phyloP scores from a whole-genome alignment of 2,329 filamentous ascomycete species.

The Pseudofabraea citricarpa region DNA sequence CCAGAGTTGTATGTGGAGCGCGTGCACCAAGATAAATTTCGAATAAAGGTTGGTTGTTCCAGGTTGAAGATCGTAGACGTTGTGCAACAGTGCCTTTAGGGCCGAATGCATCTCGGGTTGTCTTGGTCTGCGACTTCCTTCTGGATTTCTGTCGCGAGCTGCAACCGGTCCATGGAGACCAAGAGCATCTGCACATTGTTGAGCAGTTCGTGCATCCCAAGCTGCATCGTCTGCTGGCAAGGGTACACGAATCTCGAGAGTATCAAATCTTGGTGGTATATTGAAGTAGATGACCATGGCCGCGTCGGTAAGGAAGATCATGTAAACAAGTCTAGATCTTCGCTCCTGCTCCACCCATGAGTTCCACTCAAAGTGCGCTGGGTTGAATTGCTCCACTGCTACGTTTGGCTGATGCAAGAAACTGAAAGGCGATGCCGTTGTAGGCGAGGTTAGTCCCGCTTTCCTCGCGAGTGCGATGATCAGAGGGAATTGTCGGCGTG shows the following conservation, averaged over 20 bases:
- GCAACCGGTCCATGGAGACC: constrained; percentile 55
- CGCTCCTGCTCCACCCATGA: constrained; percentile 69
- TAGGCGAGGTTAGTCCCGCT: constrained; percentile 50
- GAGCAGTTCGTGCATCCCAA: constrained; percentile 60
- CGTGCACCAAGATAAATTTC: constrained; percentile 71
- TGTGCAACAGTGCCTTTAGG: constrained; percentile 55
- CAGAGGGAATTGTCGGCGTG: constrained; percentile 52
- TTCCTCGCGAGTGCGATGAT: constrained; percentile 53
- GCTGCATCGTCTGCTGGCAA: constrained; percentile 68
- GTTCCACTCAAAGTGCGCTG: constrained; percentile 57
- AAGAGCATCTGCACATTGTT: constrained; percentile 60
- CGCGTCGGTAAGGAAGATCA: constrained; percentile 59
- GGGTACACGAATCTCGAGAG: constrained; percentile 60
- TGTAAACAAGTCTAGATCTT: constrained; percentile 59
- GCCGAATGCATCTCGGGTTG: constrained; percentile 61
- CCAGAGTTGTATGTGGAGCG: constrained; percentile 59
- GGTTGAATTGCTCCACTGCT: constrained; percentile 38
- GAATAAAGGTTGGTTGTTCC: constrained; percentile 67
- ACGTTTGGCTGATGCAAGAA: constrained; percentile 55
- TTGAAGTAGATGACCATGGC: constrained; percentile 71
- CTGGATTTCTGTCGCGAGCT: constrained; percentile 51
- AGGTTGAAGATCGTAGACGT: constrained; percentile 53
- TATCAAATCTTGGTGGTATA: constrained; percentile 55
- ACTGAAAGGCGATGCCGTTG: constrained; percentile 47
- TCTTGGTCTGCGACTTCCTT: constrained; percentile 57